Percentiles rank a stretch among this genome's conserved stretches.
phyloP scores from a whole-genome alignment of 2,329 filamentous ascomycete genomes.

The Colletotrichum sublineola region DNA sequence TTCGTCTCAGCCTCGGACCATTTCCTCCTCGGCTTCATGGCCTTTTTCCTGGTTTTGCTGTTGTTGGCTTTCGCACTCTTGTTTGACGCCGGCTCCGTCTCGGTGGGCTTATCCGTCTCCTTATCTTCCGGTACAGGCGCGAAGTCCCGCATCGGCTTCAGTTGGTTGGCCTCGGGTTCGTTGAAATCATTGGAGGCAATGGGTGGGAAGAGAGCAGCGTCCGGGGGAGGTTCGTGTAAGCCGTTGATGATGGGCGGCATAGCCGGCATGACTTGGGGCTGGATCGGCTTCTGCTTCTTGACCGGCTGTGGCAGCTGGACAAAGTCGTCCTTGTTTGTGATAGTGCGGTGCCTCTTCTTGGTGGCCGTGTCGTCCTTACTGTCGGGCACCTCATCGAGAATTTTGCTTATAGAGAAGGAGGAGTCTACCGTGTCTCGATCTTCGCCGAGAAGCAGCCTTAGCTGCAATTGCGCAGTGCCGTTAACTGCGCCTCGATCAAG shows the following conservation, averaged over 20 bases:
- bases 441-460: slow-evolving; percentile 56
- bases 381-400: slow-evolving; percentile 61
- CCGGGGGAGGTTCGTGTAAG: slow-evolving; percentile 71
- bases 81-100: slow-evolving; percentile 47
- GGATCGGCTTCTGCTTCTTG: slow-evolving; percentile 73
- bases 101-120: slow-evolving; percentile 46
- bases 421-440: slow-evolving; percentile 55
- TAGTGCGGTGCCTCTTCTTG: slow-evolving; percentile 67
- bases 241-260: slow-evolving; percentile 77
- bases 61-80: slow-evolving; percentile 42
- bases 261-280: slow-evolving; percentile 60
- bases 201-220: slow-evolving; percentile 73
- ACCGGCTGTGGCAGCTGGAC: slow-evolving; percentile 74
- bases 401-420: slow-evolving; percentile 60
- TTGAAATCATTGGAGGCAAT: slow-evolving; percentile 71
- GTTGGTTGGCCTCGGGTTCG: slow-evolving; percentile 59
- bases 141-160: slow-evolving; percentile 59
- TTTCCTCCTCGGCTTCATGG: slow-evolving; percentile 70
- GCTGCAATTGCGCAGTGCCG: slow-evolving; percentile 45
- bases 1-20: slow-evolving; percentile 77
- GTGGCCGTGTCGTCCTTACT: slow-evolving; percentile 59
- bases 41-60: slow-evolving; percentile 64
- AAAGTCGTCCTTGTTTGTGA: slow-evolving; percentile 70
- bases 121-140: slow-evolving; percentile 50
- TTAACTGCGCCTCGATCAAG: slow-evolving; percentile 22